Conservation (phyloP, 768 basidiomycete genomes). For the Sistotremastrum niveocremeum region DNA sequence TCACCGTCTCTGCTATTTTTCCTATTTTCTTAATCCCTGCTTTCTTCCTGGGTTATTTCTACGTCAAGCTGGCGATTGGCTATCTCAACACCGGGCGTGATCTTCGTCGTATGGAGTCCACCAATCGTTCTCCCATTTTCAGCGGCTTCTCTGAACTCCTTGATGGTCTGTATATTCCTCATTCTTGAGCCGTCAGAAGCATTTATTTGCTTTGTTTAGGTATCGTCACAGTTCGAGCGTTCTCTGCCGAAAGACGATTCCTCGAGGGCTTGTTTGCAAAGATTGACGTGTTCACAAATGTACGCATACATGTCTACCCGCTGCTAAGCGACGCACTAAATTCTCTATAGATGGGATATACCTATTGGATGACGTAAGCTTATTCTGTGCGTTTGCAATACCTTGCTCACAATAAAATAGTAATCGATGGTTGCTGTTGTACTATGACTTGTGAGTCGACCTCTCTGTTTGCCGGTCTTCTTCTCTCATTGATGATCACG, state of each 20-base stretch:
- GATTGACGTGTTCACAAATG: slow-evolving; percentile 6
- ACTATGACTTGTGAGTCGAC: slow-evolving; percentile 25
- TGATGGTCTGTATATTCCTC: slow-evolving; percentile 5
- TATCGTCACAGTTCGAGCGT: slow-evolving; percentile 10
- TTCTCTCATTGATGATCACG: no score
- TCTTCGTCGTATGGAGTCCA: slow-evolving; percentile 23
- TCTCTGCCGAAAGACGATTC: slow-evolving; percentile 10
- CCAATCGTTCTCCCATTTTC: slow-evolving; percentile 16
- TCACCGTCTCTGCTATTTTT: slow-evolving; percentile 9
- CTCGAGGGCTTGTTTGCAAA: slow-evolving; percentile 1
- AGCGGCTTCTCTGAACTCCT: slow-evolving; percentile 17
- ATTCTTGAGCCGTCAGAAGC: not conserved
- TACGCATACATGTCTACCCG: not conserved
- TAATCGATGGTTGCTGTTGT: slow-evolving; percentile 9
- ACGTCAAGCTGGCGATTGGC: slow-evolving; percentile 5
- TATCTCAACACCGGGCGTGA: slow-evolving; percentile 18
- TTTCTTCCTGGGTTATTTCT: slow-evolving; percentile 1
- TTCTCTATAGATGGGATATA: slow-evolving; percentile 8
- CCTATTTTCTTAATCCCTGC: slow-evolving; percentile 5
- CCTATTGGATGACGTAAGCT: slow-evolving; percentile 6
- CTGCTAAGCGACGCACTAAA: slow-evolving; percentile 3
- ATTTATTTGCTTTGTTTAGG: slow-evolving; percentile 3
- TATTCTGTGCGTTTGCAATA: no score
- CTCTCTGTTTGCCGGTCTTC: slow-evolving; percentile 11
- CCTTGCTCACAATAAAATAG: no score